Evolutionary conservation across 352 stramenopile species (phyloP), one percentile per base, ranked within the genome.

Genomic region (Pythium aquatile): DNA sequence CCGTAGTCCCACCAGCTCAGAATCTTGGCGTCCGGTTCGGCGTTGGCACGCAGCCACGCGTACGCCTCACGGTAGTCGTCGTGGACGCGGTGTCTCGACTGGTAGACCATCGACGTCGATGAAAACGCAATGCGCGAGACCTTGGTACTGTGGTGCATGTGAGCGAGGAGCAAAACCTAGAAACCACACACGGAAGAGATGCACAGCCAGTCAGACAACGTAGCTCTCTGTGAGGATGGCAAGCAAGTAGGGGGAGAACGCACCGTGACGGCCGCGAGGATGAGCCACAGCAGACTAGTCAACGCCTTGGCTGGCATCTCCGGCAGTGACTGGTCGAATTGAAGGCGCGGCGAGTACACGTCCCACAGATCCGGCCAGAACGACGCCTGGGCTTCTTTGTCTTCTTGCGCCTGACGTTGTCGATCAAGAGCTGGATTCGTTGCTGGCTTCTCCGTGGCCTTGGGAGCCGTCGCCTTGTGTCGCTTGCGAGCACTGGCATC

Each of bases 1-100:
- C 87, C 87, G 49, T 96, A 96, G 66, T 96, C 85, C 87, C 87
- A 96, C 87, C 87, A 96, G 54, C 77, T 81, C 13, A 96, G 65
- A 29, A 96, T 78, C 63, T 83, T 89, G 0, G 85, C 84, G 48
- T 93, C 73, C 17, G 72, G 68, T 1, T 70, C 69, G 2, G 87
- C 87, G 54, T 96, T 96, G 14, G 81, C 64, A 10, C 87, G 85
- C 7, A 96, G 62, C 87, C 87, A 96, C n/a, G 66, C 64, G 67
- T 90, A 96, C 3, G 85, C 87, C 73, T 96, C 87, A 17, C 87
- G 82, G 48, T 90, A 93, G 54, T 96, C 87, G 52, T 96, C 87
- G 32, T 88, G 71, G 8, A 87, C 52, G 13, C 72, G 72, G 51
- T 93, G 79, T 58, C 79, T 75, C 62, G 78, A 72, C 54, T 91